Percentiles rank a stretch among this genome's conserved stretches.
phyloP scores from a whole-genome alignment of 805 yeast species.

The Candida pini region DNA sequence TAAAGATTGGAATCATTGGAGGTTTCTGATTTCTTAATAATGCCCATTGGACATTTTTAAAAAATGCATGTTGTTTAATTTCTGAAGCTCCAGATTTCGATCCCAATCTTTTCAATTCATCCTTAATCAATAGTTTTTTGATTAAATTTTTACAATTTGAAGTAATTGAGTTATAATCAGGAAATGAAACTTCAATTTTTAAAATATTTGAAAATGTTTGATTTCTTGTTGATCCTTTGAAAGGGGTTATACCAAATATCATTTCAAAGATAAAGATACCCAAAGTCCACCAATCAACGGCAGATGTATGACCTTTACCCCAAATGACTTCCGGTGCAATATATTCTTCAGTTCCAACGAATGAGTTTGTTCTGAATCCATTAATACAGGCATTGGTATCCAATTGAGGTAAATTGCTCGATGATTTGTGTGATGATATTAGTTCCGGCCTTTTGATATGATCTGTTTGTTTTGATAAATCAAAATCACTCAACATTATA shows the following conservation, averaged over 20 bases:
- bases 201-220: constrained; percentile 84
- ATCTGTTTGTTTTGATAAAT: constrained; percentile 83
- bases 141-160: constrained; percentile 75
- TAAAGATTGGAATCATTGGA: constrained; percentile 86
- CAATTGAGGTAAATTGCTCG: constrained; percentile 50
- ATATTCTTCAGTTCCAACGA: constrained; percentile 98
- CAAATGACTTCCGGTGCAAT: constrained; percentile 97
- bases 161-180: constrained; percentile 53
- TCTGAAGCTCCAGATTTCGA: constrained; percentile 94
- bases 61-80: constrained; percentile 84
- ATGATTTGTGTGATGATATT: constrained; percentile 30
- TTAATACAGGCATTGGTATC: constrained; percentile 95
- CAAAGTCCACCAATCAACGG: constrained; percentile 99
- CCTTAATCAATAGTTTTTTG: constrained; percentile 77
- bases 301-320: constrained; percentile 96
- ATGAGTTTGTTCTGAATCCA: constrained; percentile 94
- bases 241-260: constrained; percentile 95
- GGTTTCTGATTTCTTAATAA: constrained; percentile 87
- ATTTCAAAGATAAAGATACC: constrained; percentile 92
- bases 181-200: constrained; percentile 77
- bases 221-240: constrained; percentile 85
- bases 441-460: constrained; percentile 73
- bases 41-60: constrained; percentile 94
- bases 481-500: constrained; percentile 96
- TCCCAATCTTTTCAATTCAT: constrained; percentile 84